Conservation (phyloP, 805 yeast genomes). For the Saccharomycopsis guyanensis region DNA sequence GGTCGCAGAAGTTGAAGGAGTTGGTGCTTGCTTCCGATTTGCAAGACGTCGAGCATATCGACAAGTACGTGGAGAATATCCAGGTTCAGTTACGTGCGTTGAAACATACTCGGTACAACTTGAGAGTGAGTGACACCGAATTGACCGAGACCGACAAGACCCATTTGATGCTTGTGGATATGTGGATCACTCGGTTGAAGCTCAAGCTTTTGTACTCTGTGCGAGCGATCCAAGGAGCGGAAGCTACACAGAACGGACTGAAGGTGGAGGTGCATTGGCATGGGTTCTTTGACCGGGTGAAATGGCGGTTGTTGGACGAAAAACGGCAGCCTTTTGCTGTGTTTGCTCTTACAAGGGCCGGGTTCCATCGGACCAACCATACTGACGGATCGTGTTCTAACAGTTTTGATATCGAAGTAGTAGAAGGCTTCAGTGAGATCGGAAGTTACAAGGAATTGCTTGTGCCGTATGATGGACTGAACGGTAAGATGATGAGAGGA, state of each 20-base stretch:
- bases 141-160: neutral
- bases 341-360: slow-evolving; percentile 42
- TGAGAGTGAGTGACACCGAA: slow-evolving; percentile 30
- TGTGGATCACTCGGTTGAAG: slow-evolving; percentile 11
- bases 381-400: slow-evolving; percentile 48
- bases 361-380: slow-evolving; percentile 41
- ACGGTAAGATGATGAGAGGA: slow-evolving; percentile 33
- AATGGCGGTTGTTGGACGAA: slow-evolving; percentile 50
- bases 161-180: slow-evolving; percentile 6
- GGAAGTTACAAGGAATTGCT: slow-evolving; percentile 47
- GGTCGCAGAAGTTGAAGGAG: slow-evolving; percentile 40
- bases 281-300: slow-evolving; percentile 45
- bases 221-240: slow-evolving; percentile 15
- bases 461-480: slow-evolving; percentile 31
- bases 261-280: slow-evolving; percentile 27
- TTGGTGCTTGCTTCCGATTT: slow-evolving; percentile 46
- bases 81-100: slow-evolving; percentile 38
- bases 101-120: slow-evolving; percentile 33
- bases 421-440: slow-evolving; percentile 49
- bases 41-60: slow-evolving; percentile 13
- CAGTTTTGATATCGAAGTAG: slow-evolving; percentile 34
- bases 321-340: slow-evolving; percentile 42
- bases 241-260: neutral
- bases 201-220: slow-evolving; percentile 16
- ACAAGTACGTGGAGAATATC: slow-evolving; percentile 37